Evolutionary conservation across 257 asterid species (phyloP).

Genomic region (Apocynum venetum): DNA sequence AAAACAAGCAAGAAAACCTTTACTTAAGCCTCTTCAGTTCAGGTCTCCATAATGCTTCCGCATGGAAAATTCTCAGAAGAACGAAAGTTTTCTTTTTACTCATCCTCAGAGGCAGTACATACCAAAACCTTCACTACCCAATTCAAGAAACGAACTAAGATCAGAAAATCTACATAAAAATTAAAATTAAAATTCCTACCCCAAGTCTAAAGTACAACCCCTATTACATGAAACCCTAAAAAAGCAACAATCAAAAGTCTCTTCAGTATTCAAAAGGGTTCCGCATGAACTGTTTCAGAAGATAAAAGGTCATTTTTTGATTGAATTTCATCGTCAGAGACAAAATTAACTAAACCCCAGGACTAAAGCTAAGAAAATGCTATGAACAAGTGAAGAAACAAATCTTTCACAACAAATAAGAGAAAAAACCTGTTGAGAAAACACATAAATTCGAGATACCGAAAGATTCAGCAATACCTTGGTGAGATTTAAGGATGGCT

Average conservation of each 20-base stretch:
- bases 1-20: not conserved
- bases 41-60: constrained; percentile 25
- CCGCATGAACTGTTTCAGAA: constrained; percentile 18
- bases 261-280: constrained; percentile 16
- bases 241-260: not conserved
- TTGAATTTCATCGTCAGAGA: constrained; percentile 8
- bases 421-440: not conserved
- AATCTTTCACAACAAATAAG: not conserved
- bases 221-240: not conserved
- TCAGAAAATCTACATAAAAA: not conserved
- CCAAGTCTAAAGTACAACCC: not conserved
- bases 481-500: not conserved
- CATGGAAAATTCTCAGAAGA: constrained; percentile 21
- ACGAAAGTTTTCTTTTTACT: constrained; percentile 22
- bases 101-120: constrained; percentile 20
- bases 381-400: not conserved
- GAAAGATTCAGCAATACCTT: not conserved
- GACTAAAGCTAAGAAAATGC: not conserved
- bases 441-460: not conserved
- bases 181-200: not conserved
- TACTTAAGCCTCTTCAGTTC: constrained; percentile 23
- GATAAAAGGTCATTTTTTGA: constrained; percentile 18
- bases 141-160: constrained; percentile 1
- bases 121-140: not conserved
- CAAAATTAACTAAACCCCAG: not conserved